These are phyloP conservation scores for Cytospora piceae DNA, from an alignment of 2,329 filamentous ascomycete genomes.

Conservation along the genomic window DNA sequence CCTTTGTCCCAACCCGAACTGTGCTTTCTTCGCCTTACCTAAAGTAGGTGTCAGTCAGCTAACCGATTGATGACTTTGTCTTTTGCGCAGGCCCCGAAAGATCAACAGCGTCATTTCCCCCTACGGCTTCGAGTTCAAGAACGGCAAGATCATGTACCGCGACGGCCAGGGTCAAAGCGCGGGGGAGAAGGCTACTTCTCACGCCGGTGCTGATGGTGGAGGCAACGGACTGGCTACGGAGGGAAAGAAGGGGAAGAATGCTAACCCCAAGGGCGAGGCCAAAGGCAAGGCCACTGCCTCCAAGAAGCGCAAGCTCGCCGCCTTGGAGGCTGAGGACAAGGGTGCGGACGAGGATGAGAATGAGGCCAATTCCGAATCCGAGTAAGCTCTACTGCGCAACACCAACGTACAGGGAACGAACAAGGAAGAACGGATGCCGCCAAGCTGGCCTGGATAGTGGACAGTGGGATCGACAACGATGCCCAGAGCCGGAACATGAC, in stretches of 20 bases:
- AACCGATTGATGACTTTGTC: no score
- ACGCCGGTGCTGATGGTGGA: background rate
- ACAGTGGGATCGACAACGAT: no score
- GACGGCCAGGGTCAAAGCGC: background rate
- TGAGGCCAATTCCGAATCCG: no score
- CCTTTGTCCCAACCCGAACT: no score
- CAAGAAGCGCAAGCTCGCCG: slow-evolving; percentile 13
- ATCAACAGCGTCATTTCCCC: slow-evolving; percentile 9
- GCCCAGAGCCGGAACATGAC: no score
- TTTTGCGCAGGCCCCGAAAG: slow-evolving; percentile 9
- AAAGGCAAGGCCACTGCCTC: background rate
- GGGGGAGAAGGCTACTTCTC: background rate
- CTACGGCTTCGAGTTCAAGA: slow-evolving; percentile 19
- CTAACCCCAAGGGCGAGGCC: slow-evolving; percentile 3
- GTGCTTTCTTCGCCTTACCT: no score
- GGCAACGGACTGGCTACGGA: background rate
- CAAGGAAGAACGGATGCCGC: no score
- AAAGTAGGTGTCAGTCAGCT: background rate
- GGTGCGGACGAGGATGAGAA: no score
- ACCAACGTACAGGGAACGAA: no score
- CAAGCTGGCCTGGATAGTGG: no score
- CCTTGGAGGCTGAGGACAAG: no score
- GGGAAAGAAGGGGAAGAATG: background rate
- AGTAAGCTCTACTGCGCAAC: no score
- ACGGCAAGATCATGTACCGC: slow-evolving; percentile 4